Evolutionary conservation across 2,329 filamentous ascomycete genomes (phyloP), one percentile per base, ranked within the genome.

Genomic region (Ophiostoma sp.): DNA sequence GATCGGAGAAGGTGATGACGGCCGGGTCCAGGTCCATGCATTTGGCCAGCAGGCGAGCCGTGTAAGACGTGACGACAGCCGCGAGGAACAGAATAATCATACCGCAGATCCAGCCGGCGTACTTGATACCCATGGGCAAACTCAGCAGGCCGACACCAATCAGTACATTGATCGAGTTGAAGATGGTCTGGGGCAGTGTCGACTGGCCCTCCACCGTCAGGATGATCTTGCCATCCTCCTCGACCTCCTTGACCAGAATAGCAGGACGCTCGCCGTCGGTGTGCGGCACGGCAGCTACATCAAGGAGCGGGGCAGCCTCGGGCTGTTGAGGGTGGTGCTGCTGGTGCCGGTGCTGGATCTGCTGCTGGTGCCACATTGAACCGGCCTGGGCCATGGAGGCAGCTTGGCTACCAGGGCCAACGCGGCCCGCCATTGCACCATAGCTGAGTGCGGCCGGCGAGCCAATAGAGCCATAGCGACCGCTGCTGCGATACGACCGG

Each of bases 111-210:
- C 94, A 97, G 67, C 93, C 94, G 15, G 92, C 89, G 78, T 96
- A 93, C 76, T 89, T 92, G 76, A 98, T 83, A 6, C 92, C 94
- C 76, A 98, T 85, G 6, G 94, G 95, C 69, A 99, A 82, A 79
- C 92, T 96, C 68, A 99, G 84, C 39, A 99, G 82, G 0, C 94
- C 94, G 39, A 99, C 90, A 20, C 94, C 94, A 72, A 97, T 94
- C 71, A 97, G 82, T 68, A 96, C 92, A 73, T 97, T 97, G 77
- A 94, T 94, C 3, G 93, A 96, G 80, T 99, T 99, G 83, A 98
- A 96, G 73, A 97, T 86, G 7, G 94, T 98, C 81, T 98, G 94
- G 0, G 93, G 93, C 20, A 98, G 84, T 0, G 94, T 99, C n/a
- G 93, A 96, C 81, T 96, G 93, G 54, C 94, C 94, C 72, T 96